Conservation (phyloP, 257 asterid genomes). For the Misopates orontium region DNA sequence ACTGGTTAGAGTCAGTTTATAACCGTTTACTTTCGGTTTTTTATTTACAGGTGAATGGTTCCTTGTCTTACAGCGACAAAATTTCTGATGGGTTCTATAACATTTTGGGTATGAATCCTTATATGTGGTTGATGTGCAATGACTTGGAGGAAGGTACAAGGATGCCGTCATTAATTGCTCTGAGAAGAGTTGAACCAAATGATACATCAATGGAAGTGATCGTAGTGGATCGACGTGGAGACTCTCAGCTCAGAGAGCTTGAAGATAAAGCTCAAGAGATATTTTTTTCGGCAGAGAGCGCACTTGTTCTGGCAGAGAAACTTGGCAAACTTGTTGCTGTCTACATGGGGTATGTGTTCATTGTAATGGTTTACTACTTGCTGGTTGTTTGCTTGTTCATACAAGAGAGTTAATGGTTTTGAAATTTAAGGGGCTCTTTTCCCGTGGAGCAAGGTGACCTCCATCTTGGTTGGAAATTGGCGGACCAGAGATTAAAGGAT, state of each 20-base stretch:
- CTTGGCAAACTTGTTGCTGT: conserved; percentile 95
- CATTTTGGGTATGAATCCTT: conserved; percentile 88
- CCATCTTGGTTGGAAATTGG: conserved; percentile 65
- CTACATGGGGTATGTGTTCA: conserved; percentile 72
- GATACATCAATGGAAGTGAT: conserved; percentile 81
- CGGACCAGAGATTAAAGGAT: conserved; percentile 61
- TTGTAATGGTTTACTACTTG: conserved; percentile 15
- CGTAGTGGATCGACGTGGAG: conserved; percentile 81
- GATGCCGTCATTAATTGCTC: conserved; percentile 77
- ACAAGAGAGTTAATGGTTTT: conserved; percentile 29
- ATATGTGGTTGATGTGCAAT: conserved; percentile 92
- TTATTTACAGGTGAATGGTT: conserved; percentile 74
- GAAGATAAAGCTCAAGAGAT: conserved; percentile 95
- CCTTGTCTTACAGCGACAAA: conserved; percentile 78
- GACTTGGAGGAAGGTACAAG: conserved; percentile 65
- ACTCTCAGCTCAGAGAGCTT: conserved; percentile 77
- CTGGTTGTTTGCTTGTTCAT: conserved; percentile 22
- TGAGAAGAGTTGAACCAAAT: conserved; percentile 57
- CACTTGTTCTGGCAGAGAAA: conserved; percentile 63
- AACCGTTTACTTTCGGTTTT: background rate
- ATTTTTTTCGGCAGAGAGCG: conserved; percentile 71
- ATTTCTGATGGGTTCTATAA: conserved; percentile 90
- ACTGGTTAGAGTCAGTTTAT: background rate
- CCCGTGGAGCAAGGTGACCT: conserved; percentile 89
- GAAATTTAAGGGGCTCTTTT: conserved; percentile 79